A percentile compares a stretch with the other conserved stretches of the same genome.
phyloP scores from a whole-genome alignment of 768 basidiomycete species.

The Pilatotrama ljubarskyi region DNA sequence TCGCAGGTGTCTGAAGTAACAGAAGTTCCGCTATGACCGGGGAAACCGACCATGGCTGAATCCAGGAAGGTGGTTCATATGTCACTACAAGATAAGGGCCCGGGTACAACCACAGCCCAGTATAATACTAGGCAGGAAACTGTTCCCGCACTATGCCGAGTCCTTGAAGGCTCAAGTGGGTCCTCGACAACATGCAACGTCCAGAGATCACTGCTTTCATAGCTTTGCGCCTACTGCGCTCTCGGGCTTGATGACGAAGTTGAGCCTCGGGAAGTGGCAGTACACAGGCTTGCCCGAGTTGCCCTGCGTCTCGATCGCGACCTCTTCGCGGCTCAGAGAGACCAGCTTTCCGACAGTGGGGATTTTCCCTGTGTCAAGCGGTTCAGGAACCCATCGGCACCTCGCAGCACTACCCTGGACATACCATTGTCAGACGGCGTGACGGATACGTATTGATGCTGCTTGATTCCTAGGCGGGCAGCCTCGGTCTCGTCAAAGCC shows the following conservation, averaged over 20 bases:
- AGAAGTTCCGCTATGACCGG: no score
- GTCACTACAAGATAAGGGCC: no score
- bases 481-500: slow-evolving; percentile 51
- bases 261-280: slow-evolving; percentile 54
- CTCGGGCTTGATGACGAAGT: slow-evolving; percentile 22
- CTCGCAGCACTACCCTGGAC: not conserved
- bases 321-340: slow-evolving; percentile 48
- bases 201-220: not conserved
- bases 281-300: slow-evolving; percentile 38
- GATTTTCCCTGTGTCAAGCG: slow-evolving; percentile 30
- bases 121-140: no score
- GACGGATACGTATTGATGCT: slow-evolving; percentile 41
- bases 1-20: no score
- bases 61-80: no score
- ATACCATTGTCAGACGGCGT: slow-evolving; percentile 52
- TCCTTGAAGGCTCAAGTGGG: no score
- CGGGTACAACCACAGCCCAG: no score
- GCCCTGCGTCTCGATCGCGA: slow-evolving; percentile 48
- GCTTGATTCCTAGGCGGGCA: slow-evolving; percentile 40
- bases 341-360: slow-evolving; percentile 53
- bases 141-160: no score
- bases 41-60: no score
- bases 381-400: not conserved
- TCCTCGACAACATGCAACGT: no score
- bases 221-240: slow-evolving; percentile 14